Conservation (phyloP, 192 early-diverging fungal genomes). For the Lobosporangium transversale region DNA sequence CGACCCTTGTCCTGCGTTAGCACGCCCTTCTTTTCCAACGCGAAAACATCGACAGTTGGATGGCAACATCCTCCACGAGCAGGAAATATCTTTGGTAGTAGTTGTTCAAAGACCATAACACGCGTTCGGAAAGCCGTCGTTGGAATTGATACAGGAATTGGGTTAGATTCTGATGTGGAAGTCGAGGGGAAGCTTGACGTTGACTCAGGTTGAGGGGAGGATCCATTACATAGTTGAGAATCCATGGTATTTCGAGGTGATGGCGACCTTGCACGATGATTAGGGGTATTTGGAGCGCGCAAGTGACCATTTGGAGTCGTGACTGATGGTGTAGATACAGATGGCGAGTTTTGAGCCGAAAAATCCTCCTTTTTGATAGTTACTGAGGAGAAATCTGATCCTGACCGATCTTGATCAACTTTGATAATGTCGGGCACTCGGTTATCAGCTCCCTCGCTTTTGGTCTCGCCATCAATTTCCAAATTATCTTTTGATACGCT, state of each 20-base stretch:
- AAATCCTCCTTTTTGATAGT: constrained; percentile 42
- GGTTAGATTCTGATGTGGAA: background rate
- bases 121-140: constrained; percentile 75
- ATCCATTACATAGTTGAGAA: constrained; percentile 12
- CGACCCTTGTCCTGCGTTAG: background rate
- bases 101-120: constrained; percentile 80
- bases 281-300: constrained; percentile 33
- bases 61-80: constrained; percentile 53
- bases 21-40: constrained; percentile 17
- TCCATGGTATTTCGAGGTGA: constrained; percentile 7
- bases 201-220: constrained; percentile 3
- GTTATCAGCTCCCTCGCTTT: background rate
- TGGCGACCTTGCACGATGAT: constrained; percentile 13
- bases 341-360: constrained; percentile 21
- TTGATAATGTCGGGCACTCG: constrained; percentile 14
- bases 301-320: constrained; percentile 28
- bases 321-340: constrained; percentile 16
- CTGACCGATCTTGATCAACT: constrained; percentile 14
- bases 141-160: constrained; percentile 31
- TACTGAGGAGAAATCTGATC: constrained; percentile 12
- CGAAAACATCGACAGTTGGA: constrained; percentile 36
- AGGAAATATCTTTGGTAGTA: constrained; percentile 68
- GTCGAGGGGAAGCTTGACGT: background rate
- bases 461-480: constrained; percentile 8
- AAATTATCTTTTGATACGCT: background rate